Evolutionary conservation across 164 flowering plant genomes (phyloP).

Genomic region (Liriodendron chinense): DNA sequence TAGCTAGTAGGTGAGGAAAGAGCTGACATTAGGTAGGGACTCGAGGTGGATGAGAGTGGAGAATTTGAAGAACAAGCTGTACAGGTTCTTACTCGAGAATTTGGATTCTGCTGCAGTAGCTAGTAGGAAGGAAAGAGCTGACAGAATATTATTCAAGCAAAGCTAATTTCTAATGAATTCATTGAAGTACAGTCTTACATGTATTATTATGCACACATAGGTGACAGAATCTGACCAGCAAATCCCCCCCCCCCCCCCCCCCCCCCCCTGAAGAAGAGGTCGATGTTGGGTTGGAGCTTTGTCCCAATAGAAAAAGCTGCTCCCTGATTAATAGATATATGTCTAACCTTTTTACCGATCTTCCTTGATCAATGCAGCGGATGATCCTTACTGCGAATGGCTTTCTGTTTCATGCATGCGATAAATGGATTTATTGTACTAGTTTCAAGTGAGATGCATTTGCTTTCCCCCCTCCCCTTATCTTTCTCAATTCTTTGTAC

Average conservation of each 20-base stretch:
- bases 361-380: no score
- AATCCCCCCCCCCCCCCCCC: not conserved
- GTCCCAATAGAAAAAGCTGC: not conserved
- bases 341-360: no score
- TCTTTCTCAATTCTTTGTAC: no score
- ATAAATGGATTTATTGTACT: no score
- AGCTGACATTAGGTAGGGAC: constrained; percentile 7
- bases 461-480: no score
- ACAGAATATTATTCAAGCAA: not conserved
- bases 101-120: constrained; percentile 30
- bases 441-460: no score
- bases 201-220: no score
- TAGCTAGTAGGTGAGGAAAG: constrained; percentile 10
- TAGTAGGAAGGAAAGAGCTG: constrained; percentile 11
- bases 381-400: no score
- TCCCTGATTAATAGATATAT: not conserved
- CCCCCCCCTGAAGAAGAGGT: not conserved
- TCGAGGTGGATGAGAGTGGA: constrained; percentile 42
- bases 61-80: constrained; percentile 46
- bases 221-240: not conserved
- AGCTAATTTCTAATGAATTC: not conserved
- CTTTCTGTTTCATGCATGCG: no score
- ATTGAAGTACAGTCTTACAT: constrained; percentile 12
- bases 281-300: constrained; percentile 1
- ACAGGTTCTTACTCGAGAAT: constrained; percentile 49